Percentiles rank a stretch among this genome's conserved stretches.
These are phyloP conservation scores for Neltuma alba DNA, from an alignment of 306 rosid genomes.

Conservation along the genomic window DNA sequence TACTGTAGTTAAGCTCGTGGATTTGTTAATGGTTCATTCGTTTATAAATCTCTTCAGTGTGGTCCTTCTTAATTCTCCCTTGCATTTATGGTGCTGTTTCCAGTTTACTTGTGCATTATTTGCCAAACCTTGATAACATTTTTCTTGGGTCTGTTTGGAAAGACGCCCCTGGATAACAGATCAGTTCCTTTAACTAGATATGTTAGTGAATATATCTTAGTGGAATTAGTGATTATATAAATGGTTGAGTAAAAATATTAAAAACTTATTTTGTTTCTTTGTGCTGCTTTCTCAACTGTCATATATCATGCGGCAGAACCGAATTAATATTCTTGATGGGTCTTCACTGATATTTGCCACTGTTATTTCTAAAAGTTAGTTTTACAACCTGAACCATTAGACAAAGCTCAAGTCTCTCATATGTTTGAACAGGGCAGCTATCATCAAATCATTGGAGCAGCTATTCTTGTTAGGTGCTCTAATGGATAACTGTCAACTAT, in stretches of 20 bases:
- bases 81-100: no score
- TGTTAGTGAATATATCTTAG: neutral
- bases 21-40: neutral
- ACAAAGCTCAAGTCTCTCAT: constrained; percentile 19
- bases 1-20: neutral
- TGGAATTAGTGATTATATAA: constrained; percentile 11
- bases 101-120: no score
- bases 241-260: constrained; percentile 13
- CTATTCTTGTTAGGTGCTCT: constrained; percentile 81
- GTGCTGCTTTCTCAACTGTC: neutral
- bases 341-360: neutral
- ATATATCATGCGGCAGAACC: neutral
- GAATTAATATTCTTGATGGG: neutral
- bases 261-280: constrained; percentile 11
- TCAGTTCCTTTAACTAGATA: neutral
- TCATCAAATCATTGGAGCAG: constrained; percentile 87
- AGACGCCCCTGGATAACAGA: neutral
- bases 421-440: constrained; percentile 72
- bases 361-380: no score
- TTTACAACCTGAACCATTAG: neutral
- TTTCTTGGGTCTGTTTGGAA: neutral
- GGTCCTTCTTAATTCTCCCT: neutral
- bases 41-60: neutral
- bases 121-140: neutral
- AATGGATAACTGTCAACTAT: constrained; percentile 75